Percentiles rank a stretch among this genome's conserved stretches.
phyloP scores from a whole-genome alignment of 345 rosid genomes.

The Aquilaria sinensis region DNA sequence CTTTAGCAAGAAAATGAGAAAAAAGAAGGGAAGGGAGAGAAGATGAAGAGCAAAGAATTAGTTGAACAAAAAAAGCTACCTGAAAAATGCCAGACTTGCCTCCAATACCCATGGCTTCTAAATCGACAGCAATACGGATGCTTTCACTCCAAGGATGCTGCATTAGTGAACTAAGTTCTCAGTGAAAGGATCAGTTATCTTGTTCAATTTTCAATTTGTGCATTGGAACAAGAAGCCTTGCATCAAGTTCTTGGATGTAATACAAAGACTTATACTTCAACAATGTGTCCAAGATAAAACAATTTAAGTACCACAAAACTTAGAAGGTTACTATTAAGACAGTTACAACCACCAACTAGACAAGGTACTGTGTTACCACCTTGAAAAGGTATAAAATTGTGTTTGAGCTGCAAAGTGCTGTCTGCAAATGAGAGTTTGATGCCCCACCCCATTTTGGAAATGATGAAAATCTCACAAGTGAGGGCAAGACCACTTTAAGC shows the following conservation, averaged over 20 bases:
- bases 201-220: neutral
- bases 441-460: too few species aligned
- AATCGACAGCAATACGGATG: constrained; percentile 72
- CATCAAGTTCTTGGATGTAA: neutral
- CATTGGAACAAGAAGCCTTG: neutral
- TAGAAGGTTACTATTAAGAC: neutral
- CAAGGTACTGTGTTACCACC: too few species aligned
- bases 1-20: constrained; percentile 8
- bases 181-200: constrained; percentile 7
- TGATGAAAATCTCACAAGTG: too few species aligned
- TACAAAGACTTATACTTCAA: constrained; percentile 5
- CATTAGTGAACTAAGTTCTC: constrained; percentile 17
- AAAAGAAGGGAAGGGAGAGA: too few species aligned
- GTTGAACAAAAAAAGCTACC: constrained; percentile 35
- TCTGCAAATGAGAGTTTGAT: too few species aligned
- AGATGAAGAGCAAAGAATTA: neutral
- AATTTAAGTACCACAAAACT: neutral
- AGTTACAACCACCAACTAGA: too few species aligned
- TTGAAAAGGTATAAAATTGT: too few species aligned
- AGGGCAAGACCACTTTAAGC: too few species aligned
- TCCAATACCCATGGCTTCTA: constrained; percentile 96
- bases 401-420: too few species aligned
- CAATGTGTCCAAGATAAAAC: neutral
- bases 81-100: constrained; percentile 87
- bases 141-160: constrained; percentile 94